These are phyloP conservation scores for Knoxia roxburghii DNA, from an alignment of 257 asterid genomes.

Conservation along the genomic window DNA sequence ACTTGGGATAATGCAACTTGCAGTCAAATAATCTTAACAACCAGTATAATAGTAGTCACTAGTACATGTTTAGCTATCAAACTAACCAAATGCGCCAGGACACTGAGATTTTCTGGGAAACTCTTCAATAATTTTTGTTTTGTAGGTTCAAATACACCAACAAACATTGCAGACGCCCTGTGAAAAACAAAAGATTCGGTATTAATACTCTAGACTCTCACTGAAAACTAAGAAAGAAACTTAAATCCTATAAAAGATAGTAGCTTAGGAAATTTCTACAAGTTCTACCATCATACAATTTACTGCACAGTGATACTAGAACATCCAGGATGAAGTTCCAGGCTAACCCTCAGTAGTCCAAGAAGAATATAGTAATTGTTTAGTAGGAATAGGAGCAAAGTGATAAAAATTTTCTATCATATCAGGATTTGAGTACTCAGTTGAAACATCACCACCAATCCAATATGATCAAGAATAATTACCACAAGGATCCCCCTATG, in stretches of 20 bases:
- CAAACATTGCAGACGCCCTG: conserved; percentile 70
- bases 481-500: background rate
- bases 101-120: conserved; percentile 55
- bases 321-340: background rate
- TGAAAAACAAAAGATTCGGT: conserved; percentile 5
- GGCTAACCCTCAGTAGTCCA: background rate
- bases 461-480: background rate
- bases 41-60: background rate
- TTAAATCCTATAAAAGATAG: background rate
- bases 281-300: background rate
- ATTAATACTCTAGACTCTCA: background rate
- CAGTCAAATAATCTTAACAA: background rate
- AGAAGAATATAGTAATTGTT: background rate
- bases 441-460: background rate
- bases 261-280: background rate
- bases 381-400: background rate
- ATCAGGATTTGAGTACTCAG: background rate
- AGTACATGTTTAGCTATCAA: conserved; percentile 9
- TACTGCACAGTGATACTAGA: background rate
- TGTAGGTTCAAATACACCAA: conserved; percentile 64
- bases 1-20: background rate
- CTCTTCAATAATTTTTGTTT: conserved; percentile 48
- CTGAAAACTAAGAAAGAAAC: background rate
- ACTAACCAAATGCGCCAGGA: conserved; percentile 63
- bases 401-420: background rate